Evolutionary conservation across 2,329 filamentous ascomycete species (phyloP).

Genomic region (Pseudogymnoascus sp.): DNA sequence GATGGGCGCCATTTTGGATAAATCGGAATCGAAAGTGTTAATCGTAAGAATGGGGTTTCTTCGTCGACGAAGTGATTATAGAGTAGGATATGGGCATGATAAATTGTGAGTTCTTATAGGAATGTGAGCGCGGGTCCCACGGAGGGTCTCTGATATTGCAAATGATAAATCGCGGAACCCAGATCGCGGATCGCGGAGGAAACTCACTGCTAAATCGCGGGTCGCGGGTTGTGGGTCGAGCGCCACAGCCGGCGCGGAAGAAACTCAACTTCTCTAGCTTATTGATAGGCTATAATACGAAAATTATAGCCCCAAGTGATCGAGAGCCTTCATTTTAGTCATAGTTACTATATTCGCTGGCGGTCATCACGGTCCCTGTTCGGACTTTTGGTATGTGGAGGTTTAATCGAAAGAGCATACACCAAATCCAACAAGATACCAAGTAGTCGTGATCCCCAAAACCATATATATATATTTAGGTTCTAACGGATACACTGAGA

Average conservation of each 20-base stretch:
- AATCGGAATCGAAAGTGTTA: not conserved
- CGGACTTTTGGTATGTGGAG: not conserved
- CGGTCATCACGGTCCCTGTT: not conserved
- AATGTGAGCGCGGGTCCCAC: not conserved
- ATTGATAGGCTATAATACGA: not conserved
- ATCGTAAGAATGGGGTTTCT: not conserved
- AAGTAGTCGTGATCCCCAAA: not conserved
- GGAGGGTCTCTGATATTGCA: not conserved
- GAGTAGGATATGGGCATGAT: not conserved
- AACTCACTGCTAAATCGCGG: not conserved
- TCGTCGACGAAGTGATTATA: not conserved
- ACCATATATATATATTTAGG: conserved; percentile 1
- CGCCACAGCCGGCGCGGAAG: not conserved
- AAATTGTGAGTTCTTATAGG: not conserved
- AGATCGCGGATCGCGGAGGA: not conserved
- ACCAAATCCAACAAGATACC: not conserved
- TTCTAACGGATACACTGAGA: not conserved
- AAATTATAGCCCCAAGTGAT: not conserved
- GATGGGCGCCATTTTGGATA: conserved; percentile 23
- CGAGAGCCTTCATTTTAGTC: not conserved
- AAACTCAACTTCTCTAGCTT: not conserved
- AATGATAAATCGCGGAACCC: conserved; percentile 2
- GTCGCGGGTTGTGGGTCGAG: not conserved
- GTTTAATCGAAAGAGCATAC: not conserved
- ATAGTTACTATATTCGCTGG: not conserved